Evolutionary conservation across 805 yeast species (phyloP).

Genomic region (Saccharomycopsis sp.): DNA sequence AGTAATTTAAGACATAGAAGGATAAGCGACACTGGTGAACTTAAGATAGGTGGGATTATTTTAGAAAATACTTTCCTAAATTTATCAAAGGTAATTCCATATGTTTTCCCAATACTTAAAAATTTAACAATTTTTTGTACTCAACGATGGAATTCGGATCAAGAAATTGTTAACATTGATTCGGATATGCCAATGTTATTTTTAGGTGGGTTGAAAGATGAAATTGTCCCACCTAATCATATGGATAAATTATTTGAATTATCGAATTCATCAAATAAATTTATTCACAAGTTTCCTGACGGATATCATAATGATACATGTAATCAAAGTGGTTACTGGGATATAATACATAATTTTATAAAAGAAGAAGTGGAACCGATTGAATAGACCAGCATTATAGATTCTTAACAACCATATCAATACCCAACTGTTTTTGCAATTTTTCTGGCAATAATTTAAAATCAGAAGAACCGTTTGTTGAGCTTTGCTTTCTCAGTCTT

Average conservation of each 20-base stretch:
- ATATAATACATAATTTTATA: conserved; percentile 45
- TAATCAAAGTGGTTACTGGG: conserved; percentile 73
- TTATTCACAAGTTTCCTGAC: conserved; percentile 45
- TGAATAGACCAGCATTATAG: neutral
- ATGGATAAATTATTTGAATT: conserved; percentile 54
- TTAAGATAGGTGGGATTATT: conserved; percentile 45
- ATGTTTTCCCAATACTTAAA: conserved; percentile 61
- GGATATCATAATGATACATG: conserved; percentile 84
- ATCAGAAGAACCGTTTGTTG: conserved; percentile 16
- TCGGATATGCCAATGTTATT: conserved; percentile 58
- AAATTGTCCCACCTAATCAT: conserved; percentile 85
- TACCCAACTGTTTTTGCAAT: conserved; percentile 13
- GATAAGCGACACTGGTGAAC: no score
- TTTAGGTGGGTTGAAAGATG: conserved; percentile 71
- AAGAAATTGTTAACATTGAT: conserved; percentile 44
- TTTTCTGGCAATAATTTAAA: conserved; percentile 12
- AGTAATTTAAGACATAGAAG: no score
- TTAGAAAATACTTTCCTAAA: conserved; percentile 83
- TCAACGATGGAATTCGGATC: conserved; percentile 78
- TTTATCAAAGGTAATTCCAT: conserved; percentile 63
- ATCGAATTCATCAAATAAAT: conserved; percentile 45
- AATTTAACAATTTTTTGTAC: conserved; percentile 57
- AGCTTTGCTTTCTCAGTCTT: neutral
- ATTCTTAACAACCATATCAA: conserved; percentile 16
- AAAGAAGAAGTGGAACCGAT: conserved; percentile 2